Evolutionary conservation across 148 eudicot genomes (phyloP).

Genomic region (Silene conica): DNA sequence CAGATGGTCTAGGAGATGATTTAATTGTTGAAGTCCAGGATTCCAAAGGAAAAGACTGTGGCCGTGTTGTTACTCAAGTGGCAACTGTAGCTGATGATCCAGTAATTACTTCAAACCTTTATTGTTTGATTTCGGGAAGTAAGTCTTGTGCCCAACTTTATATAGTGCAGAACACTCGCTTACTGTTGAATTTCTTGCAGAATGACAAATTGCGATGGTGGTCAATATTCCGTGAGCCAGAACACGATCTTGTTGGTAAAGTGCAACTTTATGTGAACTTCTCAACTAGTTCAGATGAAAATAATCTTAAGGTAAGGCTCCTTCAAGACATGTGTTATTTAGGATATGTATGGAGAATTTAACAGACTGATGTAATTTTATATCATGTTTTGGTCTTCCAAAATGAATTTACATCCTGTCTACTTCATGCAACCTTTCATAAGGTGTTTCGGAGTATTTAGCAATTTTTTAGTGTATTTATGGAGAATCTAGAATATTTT

Average conservation of each 20-base stretch:
- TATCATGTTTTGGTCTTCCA: constrained; percentile 3
- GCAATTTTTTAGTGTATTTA: background rate
- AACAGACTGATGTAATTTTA: background rate
- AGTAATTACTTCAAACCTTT: constrained; percentile 32
- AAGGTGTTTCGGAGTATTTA: background rate
- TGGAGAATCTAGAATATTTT: too few relatives aligned
- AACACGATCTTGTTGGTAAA: constrained; percentile 92
- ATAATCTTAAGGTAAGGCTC: constrained; percentile 52
- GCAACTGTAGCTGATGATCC: constrained; percentile 83
- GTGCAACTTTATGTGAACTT: constrained; percentile 70
- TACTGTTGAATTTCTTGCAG: constrained; percentile 39
- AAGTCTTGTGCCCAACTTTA: background rate
- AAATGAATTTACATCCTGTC: background rate
- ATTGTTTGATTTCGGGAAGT: background rate
- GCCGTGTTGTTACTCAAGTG: constrained; percentile 83
- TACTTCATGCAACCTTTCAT: background rate
- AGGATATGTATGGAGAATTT: background rate
- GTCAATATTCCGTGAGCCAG: constrained; percentile 87
- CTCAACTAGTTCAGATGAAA: constrained; percentile 72
- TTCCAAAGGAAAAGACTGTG: constrained; percentile 70
- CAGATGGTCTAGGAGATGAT: constrained; percentile 95
- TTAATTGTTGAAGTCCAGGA: constrained; percentile 76
- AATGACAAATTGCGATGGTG: constrained; percentile 96
- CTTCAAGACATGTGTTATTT: background rate
- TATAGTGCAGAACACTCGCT: background rate